A percentile compares a stretch with the other conserved stretches of the same genome.
These are phyloP conservation scores for Penicillium tannophilum DNA, from an alignment of 495 filamentous ascomycete genomes.

Conservation along the genomic window DNA sequence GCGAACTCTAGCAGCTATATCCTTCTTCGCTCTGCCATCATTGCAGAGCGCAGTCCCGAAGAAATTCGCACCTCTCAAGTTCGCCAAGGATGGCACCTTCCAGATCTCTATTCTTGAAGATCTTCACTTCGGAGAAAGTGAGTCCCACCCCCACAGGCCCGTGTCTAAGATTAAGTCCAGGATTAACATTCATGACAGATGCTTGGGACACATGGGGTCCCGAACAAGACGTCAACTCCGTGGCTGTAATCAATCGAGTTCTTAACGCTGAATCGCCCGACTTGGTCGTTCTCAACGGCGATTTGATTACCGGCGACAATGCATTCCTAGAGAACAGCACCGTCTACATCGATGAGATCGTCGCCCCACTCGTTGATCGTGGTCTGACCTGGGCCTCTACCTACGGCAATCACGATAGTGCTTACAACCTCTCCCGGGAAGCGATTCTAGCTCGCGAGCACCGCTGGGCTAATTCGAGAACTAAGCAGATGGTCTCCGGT, in stretches of 20 bases:
- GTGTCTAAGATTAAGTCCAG: background rate
- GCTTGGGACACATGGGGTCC: conserved; percentile 55
- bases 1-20: background rate
- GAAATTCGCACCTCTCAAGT: conserved; percentile 14
- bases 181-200: conserved; percentile 17
- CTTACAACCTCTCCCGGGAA: conserved; percentile 58
- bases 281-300: conserved; percentile 70
- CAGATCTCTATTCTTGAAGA: conserved; percentile 64
- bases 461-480: conserved; percentile 51
- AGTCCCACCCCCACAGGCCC: background rate
- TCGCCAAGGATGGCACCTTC: conserved; percentile 37
- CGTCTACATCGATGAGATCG: conserved; percentile 62
- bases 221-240: conserved; percentile 60
- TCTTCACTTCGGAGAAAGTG: conserved; percentile 68
- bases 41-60: background rate
- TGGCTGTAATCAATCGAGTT: conserved; percentile 58
- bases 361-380: conserved; percentile 54
- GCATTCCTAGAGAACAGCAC: conserved; percentile 59
- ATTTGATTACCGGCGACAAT: conserved; percentile 71
- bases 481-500: conserved; percentile 44
- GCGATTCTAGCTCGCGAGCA: conserved; percentile 57
- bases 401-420: conserved; percentile 72
- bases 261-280: conserved; percentile 55
- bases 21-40: background rate
- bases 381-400: conserved; percentile 63